Conservation (phyloP, 2,329 filamentous ascomycete species). For the Coniochaeta sp. region DNA sequence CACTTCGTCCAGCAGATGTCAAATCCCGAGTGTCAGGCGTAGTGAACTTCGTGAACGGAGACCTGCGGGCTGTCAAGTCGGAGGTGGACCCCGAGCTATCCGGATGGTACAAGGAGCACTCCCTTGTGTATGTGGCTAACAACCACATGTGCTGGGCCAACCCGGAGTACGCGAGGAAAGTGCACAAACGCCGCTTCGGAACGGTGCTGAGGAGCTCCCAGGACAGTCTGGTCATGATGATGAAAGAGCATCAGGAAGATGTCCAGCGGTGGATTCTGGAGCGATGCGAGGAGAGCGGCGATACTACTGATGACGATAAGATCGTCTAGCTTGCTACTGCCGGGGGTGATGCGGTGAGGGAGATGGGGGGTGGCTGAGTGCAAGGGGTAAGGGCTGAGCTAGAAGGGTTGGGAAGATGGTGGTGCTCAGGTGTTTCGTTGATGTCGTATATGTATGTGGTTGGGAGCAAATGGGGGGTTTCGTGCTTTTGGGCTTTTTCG, state of each 20-base stretch:
- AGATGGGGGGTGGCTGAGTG: too few relatives aligned
- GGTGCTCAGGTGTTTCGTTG: too few relatives aligned
- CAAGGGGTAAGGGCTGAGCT: too few relatives aligned
- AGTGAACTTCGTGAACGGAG: slow-evolving; percentile 74
- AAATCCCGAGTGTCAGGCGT: slow-evolving; percentile 63
- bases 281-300: slow-evolving; percentile 27
- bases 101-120: slow-evolving; percentile 78
- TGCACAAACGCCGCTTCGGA: slow-evolving; percentile 53
- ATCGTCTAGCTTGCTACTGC: slow-evolving; percentile 7
- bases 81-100: slow-evolving; percentile 67
- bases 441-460: too few relatives aligned
- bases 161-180: slow-evolving; percentile 49
- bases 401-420: too few relatives aligned
- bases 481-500: not conserved
- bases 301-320: slow-evolving; percentile 43
- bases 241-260: slow-evolving; percentile 44
- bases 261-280: slow-evolving; percentile 43
- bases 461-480: not conserved
- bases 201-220: slow-evolving; percentile 44
- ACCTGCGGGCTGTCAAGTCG: slow-evolving; percentile 69
- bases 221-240: slow-evolving; percentile 46
- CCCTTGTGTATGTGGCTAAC: slow-evolving; percentile 67
- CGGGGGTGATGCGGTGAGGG: not conserved
- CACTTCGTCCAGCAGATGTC: slow-evolving; percentile 34
- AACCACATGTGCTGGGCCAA: slow-evolving; percentile 71